Evolutionary conservation across 2,329 filamentous ascomycete genomes (phyloP), one percentile per base, ranked within the genome.

Genomic region (Aspergillus hortae): DNA sequence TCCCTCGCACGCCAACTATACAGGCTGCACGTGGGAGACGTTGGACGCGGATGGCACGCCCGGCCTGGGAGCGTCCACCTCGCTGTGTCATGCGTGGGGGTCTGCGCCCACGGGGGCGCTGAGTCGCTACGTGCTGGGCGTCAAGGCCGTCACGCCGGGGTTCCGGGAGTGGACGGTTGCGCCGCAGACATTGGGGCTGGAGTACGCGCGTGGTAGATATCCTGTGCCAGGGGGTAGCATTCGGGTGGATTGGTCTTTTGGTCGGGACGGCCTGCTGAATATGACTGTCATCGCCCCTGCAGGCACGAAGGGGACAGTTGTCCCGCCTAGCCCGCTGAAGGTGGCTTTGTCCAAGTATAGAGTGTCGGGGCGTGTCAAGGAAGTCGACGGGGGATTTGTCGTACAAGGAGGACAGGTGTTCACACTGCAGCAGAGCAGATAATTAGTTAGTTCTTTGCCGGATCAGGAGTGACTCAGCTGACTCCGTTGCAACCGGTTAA

Each of bases 41-140:
- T 32, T 57, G 11, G 27, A 33, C 17, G 11, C 30, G 0, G 53
- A 57, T 9, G 55, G 55, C 3, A 47, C 35, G 11, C 53, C 55
- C 2, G 55, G 55, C 2, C 27, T 57, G 32, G 65, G 64, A 0
- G 3, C 56, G 6, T 19, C 30, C 1, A 72, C 69, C 2, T 67
- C 63, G 15, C 51, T 71, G 0, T 71, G 69, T 35, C 68, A 71
- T 45, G 68, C 62, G 1, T 71, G 68, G 69, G 56, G 60, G 1
- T 59, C 68, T 0, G 68, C 64, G 1, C 67, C 68, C 1, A 70
- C 67, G 2, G 66, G 65, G 33, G 67, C 71, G 33, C 51, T 71
- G 21, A 66, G 55, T 43, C 54, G 48, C 2, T 60, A 63, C 51
- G 65, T 69, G 6, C 56, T 72, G 2, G 66, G 67, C 6, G 51